phyloP scores from a whole-genome alignment of 2,329 filamentous ascomycete genomes.

The Stachybotrys elegans region DNA sequence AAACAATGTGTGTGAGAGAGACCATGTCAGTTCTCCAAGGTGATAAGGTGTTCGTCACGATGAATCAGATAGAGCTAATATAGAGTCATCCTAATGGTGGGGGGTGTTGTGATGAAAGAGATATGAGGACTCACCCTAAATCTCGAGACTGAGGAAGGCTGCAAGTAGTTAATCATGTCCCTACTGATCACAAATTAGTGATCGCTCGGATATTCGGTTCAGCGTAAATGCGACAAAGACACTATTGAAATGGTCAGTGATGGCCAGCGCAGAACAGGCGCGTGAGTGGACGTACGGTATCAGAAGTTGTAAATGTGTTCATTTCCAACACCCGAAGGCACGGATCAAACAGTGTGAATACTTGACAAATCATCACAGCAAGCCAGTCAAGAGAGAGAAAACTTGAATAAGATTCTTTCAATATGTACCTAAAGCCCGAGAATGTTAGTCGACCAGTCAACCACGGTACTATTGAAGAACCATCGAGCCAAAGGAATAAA shows the following conservation, averaged over 20 bases:
- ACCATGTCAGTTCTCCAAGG: constrained; percentile 57
- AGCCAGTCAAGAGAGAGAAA: constrained; percentile 11
- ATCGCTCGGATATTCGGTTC: too few relatives aligned
- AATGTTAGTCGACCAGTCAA: constrained; percentile 20
- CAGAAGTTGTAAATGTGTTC: constrained; percentile 52
- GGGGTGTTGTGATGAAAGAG: background rate
- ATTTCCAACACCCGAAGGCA: constrained; percentile 38
- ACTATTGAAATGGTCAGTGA: too few relatives aligned
- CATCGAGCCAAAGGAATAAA: constrained; percentile 23
- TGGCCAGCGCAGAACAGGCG: background rate
- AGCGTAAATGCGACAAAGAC: too few relatives aligned
- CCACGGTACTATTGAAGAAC: constrained; percentile 14
- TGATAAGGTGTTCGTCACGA: constrained; percentile 52
- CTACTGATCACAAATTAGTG: too few relatives aligned
- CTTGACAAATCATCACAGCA: constrained; percentile 42
- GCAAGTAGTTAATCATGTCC: too few relatives aligned
- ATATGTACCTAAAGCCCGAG: constrained; percentile 27
- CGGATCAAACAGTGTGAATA: constrained; percentile 60
- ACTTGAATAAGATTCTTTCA: too few relatives aligned
- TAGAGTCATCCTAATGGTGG: constrained; percentile 44
- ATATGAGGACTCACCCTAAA: background rate
- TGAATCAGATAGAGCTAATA: constrained; percentile 49
- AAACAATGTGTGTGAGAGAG: constrained; percentile 6
- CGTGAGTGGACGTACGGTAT: constrained; percentile 18
- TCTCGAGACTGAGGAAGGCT: too few relatives aligned